Evolutionary conservation across 2,329 filamentous ascomycete genomes (phyloP).

Genomic region (Cercospora sp.): DNA sequence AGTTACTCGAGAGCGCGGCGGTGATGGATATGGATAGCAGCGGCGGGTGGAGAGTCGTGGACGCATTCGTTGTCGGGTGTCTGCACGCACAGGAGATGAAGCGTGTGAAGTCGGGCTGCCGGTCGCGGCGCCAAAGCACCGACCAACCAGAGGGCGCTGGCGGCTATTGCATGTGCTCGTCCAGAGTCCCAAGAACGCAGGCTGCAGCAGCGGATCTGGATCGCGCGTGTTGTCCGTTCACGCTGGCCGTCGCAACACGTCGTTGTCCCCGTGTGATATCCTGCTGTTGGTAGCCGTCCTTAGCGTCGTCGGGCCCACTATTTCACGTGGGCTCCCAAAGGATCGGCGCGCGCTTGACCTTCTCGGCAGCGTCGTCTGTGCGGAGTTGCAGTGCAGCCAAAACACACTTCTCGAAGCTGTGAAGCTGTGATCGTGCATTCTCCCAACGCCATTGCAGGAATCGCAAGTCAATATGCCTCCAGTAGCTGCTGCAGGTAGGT

Average conservation of each 20-base stretch:
- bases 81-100: constrained; percentile 4
- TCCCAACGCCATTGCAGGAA: background rate
- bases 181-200: background rate
- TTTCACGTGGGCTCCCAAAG: background rate
- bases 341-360: constrained; percentile 1
- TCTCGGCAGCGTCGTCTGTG: background rate
- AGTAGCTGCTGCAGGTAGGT: constrained; percentile 31
- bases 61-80: constrained; percentile 7
- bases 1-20: background rate
- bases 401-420: background rate
- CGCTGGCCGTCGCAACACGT: background rate
- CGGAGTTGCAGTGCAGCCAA: background rate
- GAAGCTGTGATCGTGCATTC: background rate
- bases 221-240: constrained; percentile 5
- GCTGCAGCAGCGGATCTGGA: background rate
- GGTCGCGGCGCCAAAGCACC: constrained; percentile 14
- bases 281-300: constrained; percentile 1
- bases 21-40: constrained; percentile 7
- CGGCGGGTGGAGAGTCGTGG: background rate
- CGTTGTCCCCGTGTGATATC: constrained; percentile 1
- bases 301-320: background rate
- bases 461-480: constrained; percentile 35
- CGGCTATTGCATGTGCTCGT: constrained; percentile 13
- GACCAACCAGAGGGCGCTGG: constrained; percentile 12
- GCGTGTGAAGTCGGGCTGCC: constrained; percentile 11